phyloP scores from a whole-genome alignment of 176 grass and related monocot species.

The Avena insularis region DNA sequence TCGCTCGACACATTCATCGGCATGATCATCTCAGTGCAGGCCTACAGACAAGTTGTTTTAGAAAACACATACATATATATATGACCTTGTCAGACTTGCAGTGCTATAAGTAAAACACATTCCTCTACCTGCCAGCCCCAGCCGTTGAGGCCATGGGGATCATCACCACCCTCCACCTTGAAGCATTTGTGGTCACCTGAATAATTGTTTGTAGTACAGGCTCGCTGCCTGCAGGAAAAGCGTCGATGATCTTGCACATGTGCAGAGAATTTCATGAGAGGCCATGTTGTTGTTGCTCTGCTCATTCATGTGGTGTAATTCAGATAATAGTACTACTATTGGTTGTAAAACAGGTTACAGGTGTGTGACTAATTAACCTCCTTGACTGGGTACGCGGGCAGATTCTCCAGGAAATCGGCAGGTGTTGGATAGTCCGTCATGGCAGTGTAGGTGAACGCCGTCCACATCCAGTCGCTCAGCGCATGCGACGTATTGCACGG shows the following conservation, averaged over 20 bases:
- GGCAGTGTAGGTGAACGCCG: too few species aligned
- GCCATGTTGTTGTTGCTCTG: too few species aligned
- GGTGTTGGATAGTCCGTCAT: too few species aligned
- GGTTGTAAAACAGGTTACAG: too few species aligned
- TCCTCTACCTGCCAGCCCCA: constrained; percentile 86
- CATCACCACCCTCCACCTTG: constrained; percentile 58
- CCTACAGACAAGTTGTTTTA: constrained; percentile 48
- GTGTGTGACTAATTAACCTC: too few species aligned
- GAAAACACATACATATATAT: not conserved
- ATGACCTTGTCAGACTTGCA: not conserved
- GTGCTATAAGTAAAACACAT: not conserved
- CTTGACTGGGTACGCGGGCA: too few species aligned
- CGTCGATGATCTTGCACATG: constrained; percentile 15
- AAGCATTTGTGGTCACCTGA: constrained; percentile 72
- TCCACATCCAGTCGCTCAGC: too few species aligned
- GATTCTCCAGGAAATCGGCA: too few species aligned
- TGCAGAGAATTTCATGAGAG: constrained; percentile 38
- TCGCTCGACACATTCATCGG: too few species aligned
- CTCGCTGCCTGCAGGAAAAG: constrained; percentile 68
- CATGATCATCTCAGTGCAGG: constrained; percentile 51
- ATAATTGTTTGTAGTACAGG: constrained; percentile 79
- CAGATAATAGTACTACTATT: too few species aligned
- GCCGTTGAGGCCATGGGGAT: constrained; percentile 87
- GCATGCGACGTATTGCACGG: too few species aligned
- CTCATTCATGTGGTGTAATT: too few species aligned